Percentiles rank a stretch among this genome's conserved stretches.
phyloP scores from a whole-genome alignment of 2,329 filamentous ascomycete genomes.

The Penicillium sp. region DNA sequence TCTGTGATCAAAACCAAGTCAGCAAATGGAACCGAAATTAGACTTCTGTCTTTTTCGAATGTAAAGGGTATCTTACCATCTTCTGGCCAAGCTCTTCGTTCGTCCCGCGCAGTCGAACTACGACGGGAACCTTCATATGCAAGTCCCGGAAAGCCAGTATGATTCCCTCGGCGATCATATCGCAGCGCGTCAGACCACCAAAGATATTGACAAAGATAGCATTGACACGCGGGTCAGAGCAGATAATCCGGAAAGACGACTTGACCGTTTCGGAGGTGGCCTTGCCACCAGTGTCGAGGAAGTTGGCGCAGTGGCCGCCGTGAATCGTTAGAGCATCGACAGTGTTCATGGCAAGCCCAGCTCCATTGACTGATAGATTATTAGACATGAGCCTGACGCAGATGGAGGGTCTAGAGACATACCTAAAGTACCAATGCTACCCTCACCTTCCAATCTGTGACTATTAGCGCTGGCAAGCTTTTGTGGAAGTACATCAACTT shows the following conservation, averaged over 20 bases:
- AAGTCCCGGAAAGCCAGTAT: slow-evolving; percentile 70
- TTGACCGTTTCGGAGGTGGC: slow-evolving; percentile 79
- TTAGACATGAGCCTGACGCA: not conserved
- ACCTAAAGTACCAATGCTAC: slow-evolving; percentile 70
- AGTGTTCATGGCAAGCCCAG: slow-evolving; percentile 87
- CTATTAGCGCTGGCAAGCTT: not conserved
- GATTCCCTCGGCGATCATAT: slow-evolving; percentile 78
- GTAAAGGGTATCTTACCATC: slow-evolving; percentile 46
- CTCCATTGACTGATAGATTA: slow-evolving; percentile 66
- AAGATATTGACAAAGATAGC: slow-evolving; percentile 73
- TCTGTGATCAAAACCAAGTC: slow-evolving; percentile 35
- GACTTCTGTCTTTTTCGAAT: not conserved
- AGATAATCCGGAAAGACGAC: slow-evolving; percentile 70
- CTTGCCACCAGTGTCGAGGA: slow-evolving; percentile 86
- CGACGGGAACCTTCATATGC: slow-evolving; percentile 65
- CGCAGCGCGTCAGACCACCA: slow-evolving; percentile 67
- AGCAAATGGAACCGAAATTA: slow-evolving; percentile 2
- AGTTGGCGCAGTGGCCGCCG: slow-evolving; percentile 72
- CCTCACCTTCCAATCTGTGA: slow-evolving; percentile 47
- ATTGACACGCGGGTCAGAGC: slow-evolving; percentile 68
- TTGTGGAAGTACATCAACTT: slow-evolving; percentile 22
- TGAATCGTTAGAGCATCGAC: slow-evolving; percentile 71
- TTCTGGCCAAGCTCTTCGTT: slow-evolving; percentile 69
- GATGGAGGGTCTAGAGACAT: slow-evolving; percentile 8
- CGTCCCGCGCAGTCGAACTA: slow-evolving; percentile 74